These are phyloP conservation scores for Lithohypha guttulata DNA, from an alignment of 2,329 filamentous ascomycete genomes.

Conservation along the genomic window DNA sequence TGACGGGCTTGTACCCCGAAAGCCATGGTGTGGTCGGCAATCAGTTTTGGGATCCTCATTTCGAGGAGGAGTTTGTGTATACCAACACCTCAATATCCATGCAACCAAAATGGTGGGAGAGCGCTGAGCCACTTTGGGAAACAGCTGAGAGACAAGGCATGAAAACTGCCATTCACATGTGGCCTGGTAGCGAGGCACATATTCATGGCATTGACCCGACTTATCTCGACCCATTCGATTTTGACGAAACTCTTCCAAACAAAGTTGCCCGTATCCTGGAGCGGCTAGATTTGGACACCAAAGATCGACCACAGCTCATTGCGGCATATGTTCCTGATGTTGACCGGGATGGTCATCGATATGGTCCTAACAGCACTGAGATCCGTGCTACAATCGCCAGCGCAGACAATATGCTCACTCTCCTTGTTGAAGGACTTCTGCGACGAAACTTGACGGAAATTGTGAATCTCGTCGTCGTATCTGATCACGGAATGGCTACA, in stretches of 20 bases:
- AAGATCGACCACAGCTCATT: slow-evolving; percentile 75
- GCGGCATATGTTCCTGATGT: slow-evolving; percentile 92
- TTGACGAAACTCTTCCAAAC: slow-evolving; percentile 57
- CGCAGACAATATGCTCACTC: slow-evolving; percentile 74
- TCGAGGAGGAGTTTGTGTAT: slow-evolving; percentile 76
- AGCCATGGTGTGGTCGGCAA: slow-evolving; percentile 89
- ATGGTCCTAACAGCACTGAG: slow-evolving; percentile 90
- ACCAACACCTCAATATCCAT: slow-evolving; percentile 66
- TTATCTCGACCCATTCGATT: slow-evolving; percentile 77
- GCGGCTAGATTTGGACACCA: slow-evolving; percentile 59
- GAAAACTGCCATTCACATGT: slow-evolving; percentile 86
- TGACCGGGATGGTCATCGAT: slow-evolving; percentile 74
- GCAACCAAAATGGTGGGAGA: slow-evolving; percentile 94
- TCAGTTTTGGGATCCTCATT: slow-evolving; percentile 76
- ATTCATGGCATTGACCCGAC: slow-evolving; percentile 64
- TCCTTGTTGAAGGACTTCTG: slow-evolving; percentile 65
- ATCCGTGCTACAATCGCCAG: slow-evolving; percentile 64
- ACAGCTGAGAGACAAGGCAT: slow-evolving; percentile 77
- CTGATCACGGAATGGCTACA: slow-evolving; percentile 96
- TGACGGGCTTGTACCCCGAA: slow-evolving; percentile 85
- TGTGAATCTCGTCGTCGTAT: slow-evolving; percentile 92
- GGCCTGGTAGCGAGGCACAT: slow-evolving; percentile 89
- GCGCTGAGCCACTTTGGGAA: slow-evolving; percentile 84
- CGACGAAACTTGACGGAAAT: slow-evolving; percentile 74
- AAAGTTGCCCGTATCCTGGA: slow-evolving; percentile 73